Evolutionary conservation across 306 rosid species (phyloP), one percentile per base, ranked within the genome.

Genomic region (Calophaca sinica): DNA sequence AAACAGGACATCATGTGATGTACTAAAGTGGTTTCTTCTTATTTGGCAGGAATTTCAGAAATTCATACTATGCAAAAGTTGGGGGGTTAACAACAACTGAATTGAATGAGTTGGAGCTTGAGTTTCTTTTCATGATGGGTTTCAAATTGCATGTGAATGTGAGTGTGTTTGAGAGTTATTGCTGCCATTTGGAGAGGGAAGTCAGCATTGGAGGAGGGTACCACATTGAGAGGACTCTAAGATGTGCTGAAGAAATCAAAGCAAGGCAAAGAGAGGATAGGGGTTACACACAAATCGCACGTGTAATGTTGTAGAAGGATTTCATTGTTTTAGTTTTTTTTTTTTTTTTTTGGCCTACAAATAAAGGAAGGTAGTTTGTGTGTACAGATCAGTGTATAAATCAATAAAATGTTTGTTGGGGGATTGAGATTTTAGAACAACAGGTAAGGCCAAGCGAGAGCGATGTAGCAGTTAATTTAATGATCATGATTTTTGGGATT

Each of bases 121-220:
- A 94, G 5, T 94, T 94, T 82, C 80, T 91, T n/a, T 94, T 94
- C 89, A 54, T 88, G 88, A 88, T 94, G 96, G 87, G 89, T 13
- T 94, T 94, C 85, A 94, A 91, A 75, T 86, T 91, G 39, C 98
- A 91, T 74, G 98, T 94, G 73, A 94, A 94, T 86, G 85, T 94
- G 81, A 94, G 98, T 87, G 96, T 91, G 73, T 94, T 94, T 82
- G 96, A 94, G 91, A 94, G 98, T 78, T 94, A 94, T 71, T 94
- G 98, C 48, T 80, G 89, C 65, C 98, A 94, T 82, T 83, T 94
- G 64, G 97, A 94, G 74, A 94, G 98, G 77, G 98, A 94, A 83
- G 98, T 94, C 0, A 89, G 97, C 78, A 86, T 91, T 75, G 98
- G 98, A 67, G 97, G 98, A 83, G 97, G 92, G 13, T 94, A 91